Conservation (phyloP, 73 alveolate genomes). For the Tetrahymena malaccensis region DNA sequence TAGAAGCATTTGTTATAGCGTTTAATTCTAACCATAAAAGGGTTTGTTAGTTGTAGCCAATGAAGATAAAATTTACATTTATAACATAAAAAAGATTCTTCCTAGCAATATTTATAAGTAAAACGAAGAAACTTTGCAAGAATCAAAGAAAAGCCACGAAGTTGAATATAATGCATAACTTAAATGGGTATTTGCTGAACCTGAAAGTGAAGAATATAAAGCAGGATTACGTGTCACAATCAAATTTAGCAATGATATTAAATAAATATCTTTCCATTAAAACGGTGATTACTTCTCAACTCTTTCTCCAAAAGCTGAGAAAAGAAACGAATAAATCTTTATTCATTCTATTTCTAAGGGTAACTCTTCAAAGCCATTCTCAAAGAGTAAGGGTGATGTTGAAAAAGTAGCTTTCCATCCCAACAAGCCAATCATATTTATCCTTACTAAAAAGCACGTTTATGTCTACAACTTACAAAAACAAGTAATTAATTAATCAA, state of each 20-base stretch:
- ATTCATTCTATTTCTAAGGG: constrained; percentile 86
- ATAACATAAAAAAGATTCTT: neutral
- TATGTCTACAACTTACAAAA: constrained; percentile 85
- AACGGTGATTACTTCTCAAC: constrained; percentile 96
- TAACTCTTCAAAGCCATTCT: constrained; percentile 79
- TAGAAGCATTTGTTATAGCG: neutral
- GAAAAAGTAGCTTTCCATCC: constrained; percentile 90
- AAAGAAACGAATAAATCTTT: constrained; percentile 62
- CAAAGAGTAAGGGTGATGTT: constrained; percentile 81
- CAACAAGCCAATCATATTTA: constrained; percentile 81
- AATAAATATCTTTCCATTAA: constrained; percentile 58
- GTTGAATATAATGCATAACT: neutral
- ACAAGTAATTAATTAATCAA: constrained; percentile 27
- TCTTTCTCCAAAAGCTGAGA: constrained; percentile 68
- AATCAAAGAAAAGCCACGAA: neutral
- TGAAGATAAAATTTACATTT: neutral
- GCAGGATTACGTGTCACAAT: neutral
- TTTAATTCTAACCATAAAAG: neutral
- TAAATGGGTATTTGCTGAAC: neutral
- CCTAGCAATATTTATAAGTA: neutral
- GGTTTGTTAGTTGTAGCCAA: neutral
- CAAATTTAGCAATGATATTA: constrained; percentile 20
- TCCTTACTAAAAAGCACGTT: constrained; percentile 83
- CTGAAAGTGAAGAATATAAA: neutral
- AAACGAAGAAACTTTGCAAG: neutral